Percentiles rank a stretch among this genome's conserved stretches.
Evolutionary conservation across 2,329 filamentous ascomycete genomes (phyloP).

Genomic region (Rosellinia necatrix): DNA sequence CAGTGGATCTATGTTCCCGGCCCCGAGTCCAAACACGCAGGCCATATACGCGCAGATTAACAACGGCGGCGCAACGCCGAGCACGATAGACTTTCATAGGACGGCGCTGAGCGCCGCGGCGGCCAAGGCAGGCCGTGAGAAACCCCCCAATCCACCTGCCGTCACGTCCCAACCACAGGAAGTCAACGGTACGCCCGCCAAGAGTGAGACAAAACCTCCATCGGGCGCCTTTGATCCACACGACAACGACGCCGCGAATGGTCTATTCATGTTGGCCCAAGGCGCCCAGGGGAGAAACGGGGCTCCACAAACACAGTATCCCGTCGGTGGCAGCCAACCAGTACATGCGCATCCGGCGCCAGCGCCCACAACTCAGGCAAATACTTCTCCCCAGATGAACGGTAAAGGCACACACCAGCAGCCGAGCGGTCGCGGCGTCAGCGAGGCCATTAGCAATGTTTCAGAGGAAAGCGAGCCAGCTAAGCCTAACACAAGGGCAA

Average conservation of each 20-base stretch:
- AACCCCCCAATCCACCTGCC: conserved; percentile 44
- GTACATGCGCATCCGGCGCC: conserved; percentile 55
- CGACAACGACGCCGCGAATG: conserved; percentile 94
- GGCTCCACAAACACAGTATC: conserved; percentile 57
- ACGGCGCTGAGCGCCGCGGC: conserved; percentile 84
- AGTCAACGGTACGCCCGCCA: conserved; percentile 48
- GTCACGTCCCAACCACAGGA: conserved; percentile 61
- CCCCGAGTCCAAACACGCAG: conserved; percentile 84
- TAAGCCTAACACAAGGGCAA: conserved; percentile 68
- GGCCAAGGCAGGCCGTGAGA: conserved; percentile 57
- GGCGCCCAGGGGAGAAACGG: conserved; percentile 60
- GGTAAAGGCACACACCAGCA: conserved; percentile 53
- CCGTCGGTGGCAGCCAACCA: conserved; percentile 50
- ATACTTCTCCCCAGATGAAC: conserved; percentile 57
- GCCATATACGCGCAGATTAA: conserved; percentile 75
- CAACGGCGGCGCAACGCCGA: conserved; percentile 83
- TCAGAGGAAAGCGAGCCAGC: conserved; percentile 75
- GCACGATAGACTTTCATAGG: conserved; percentile 91
- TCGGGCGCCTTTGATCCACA: conserved; percentile 80
- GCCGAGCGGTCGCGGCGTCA: conserved; percentile 59
- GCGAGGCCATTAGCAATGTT: conserved; percentile 69
- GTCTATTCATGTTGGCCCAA: conserved; percentile 86
- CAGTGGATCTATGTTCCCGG: conserved; percentile 96
- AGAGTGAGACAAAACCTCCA: conserved; percentile 56
- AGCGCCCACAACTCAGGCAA: conserved; percentile 43